Percentiles rank a stretch among this genome's conserved stretches.
Conservation (phyloP, 768 basidiomycete species). For the Leccinum barrowsii region DNA sequence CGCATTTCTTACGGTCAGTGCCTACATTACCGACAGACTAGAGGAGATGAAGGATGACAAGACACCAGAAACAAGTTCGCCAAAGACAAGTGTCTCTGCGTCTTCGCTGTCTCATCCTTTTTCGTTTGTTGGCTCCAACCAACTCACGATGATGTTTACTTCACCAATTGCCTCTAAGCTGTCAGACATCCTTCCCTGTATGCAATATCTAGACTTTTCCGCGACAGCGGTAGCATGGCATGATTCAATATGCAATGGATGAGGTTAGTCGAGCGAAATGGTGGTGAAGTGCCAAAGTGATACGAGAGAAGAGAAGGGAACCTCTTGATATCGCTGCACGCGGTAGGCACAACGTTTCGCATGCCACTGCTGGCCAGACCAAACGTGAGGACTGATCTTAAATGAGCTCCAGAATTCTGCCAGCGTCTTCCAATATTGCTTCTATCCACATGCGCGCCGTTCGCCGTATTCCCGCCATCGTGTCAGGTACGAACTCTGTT, state of each 20-base stretch:
- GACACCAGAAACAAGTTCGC: too few species aligned
- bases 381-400: not conserved
- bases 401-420: not conserved
- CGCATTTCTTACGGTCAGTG: too few species aligned
- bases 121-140: too few species aligned
- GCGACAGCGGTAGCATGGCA: not conserved
- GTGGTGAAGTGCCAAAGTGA: not conserved
- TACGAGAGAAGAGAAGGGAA: not conserved
- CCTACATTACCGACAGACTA: too few species aligned
- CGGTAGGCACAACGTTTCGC: not conserved
- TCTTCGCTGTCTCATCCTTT: too few species aligned
- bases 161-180: too few species aligned
- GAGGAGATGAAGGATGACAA: too few species aligned
- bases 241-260: not conserved
- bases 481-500: not conserved
- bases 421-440: not conserved
- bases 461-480: not conserved
- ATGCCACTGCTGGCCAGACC: not conserved
- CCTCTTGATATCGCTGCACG: not conserved
- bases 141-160: too few species aligned
- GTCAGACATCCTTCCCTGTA: too few species aligned
- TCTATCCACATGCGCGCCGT: not conserved
- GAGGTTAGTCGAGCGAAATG: not conserved
- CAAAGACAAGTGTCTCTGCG: too few species aligned
- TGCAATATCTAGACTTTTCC: not conserved